These are phyloP conservation scores for Rhododendron kiyosumense DNA, from an alignment of 148 eudicot species.

Conservation along the genomic window DNA sequence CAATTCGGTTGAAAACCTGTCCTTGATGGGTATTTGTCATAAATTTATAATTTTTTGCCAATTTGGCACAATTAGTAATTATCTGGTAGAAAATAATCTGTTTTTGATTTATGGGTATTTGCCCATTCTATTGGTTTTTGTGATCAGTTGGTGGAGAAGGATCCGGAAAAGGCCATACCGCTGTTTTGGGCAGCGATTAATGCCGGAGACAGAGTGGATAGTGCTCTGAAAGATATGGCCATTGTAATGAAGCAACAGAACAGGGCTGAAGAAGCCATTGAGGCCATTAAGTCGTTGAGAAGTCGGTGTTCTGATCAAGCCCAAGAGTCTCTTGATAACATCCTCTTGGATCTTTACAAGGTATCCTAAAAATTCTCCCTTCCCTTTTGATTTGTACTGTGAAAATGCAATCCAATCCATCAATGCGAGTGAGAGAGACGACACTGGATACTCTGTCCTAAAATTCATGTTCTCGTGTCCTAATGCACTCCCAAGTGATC, in stretches of 20 bases:
- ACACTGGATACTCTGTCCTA: no score
- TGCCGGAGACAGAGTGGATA: slow-evolving; percentile 95
- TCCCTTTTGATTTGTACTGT: background rate
- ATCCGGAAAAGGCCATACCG: slow-evolving; percentile 94
- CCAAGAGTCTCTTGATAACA: slow-evolving; percentile 96
- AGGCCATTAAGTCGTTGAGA: slow-evolving; percentile 83
- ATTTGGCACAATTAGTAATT: background rate
- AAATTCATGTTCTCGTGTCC: no score
- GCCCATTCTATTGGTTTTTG: background rate
- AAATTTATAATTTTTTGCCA: background rate
- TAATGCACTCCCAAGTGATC: no score
- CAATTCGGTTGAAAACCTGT: background rate
- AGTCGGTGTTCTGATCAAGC: slow-evolving; percentile 88
- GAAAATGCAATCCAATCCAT: no score
- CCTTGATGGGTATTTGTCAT: background rate
- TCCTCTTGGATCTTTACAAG: slow-evolving; percentile 89
- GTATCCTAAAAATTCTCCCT: slow-evolving; percentile 19
- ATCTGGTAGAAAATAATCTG: background rate
- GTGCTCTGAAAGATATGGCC: slow-evolving; percentile 98
- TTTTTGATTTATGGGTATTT: background rate
- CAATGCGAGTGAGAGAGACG: no score
- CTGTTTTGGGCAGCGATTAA: slow-evolving; percentile 98
- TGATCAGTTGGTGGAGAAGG: slow-evolving; percentile 88
- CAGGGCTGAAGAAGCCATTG: slow-evolving; percentile 90
- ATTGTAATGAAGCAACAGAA: slow-evolving; percentile 98